Evolutionary conservation across 345 rosid species (phyloP).

Genomic region (Combretum micranthum): DNA sequence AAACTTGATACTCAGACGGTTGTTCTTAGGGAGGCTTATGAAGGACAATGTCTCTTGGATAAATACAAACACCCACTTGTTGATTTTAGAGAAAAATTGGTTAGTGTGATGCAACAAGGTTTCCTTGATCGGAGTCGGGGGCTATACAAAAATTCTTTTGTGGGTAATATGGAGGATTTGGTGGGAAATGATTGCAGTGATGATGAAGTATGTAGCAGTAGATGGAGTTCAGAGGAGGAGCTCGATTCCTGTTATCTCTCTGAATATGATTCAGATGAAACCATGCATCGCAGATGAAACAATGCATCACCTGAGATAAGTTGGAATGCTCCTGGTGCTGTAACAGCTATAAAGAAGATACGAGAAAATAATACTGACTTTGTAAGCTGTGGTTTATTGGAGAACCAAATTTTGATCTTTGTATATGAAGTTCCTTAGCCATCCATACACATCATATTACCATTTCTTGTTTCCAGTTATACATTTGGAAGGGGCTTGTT

Average conservation of each 20-base stretch:
- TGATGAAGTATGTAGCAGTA: constrained; percentile 3
- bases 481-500: no score
- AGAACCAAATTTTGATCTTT: no score
- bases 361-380: no score
- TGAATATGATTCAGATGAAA: constrained; percentile 27
- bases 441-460: no score
- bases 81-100: constrained; percentile 38
- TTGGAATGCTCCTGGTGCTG: neutral
- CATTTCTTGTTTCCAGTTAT: no score
- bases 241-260: constrained; percentile 18
- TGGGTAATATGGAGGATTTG: neutral
- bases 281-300: constrained; percentile 15
- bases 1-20: constrained; percentile 65
- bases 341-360: neutral
- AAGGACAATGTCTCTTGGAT: constrained; percentile 35
- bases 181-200: constrained; percentile 12
- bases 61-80: constrained; percentile 42
- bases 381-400: no score
- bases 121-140: constrained; percentile 64
- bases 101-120: constrained; percentile 49
- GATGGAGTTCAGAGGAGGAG: constrained; percentile 24
- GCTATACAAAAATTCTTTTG: constrained; percentile 23
- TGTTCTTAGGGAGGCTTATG: constrained; percentile 73
- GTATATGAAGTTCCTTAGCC: no score
- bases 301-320: constrained; percentile 7